Percentiles rank a stretch among this genome's conserved stretches.
Conservation (phyloP, 2,329 filamentous ascomycete genomes). For the Microcyclospora tardicrescens region DNA sequence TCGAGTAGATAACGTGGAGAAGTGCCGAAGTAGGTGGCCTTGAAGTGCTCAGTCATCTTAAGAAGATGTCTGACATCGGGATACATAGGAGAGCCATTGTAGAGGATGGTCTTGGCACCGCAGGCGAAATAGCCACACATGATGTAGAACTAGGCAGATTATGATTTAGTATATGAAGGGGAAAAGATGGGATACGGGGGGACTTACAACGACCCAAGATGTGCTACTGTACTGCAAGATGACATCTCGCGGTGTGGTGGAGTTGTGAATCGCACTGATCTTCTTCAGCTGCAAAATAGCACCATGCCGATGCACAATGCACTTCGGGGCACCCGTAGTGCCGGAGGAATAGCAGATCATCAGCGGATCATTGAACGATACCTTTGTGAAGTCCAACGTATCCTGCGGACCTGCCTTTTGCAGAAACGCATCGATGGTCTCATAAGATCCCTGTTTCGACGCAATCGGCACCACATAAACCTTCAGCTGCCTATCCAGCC, state of each 20-base stretch:
- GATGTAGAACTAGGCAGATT: slow-evolving; percentile 6
- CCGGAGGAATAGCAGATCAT: slow-evolving; percentile 33
- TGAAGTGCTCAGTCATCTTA: slow-evolving; percentile 24
- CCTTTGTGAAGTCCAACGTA: slow-evolving; percentile 24
- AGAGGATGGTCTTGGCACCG: slow-evolving; percentile 31
- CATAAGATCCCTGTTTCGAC: slow-evolving; percentile 11
- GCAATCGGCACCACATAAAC: slow-evolving; percentile 18
- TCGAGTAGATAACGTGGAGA: slow-evolving; percentile 34
- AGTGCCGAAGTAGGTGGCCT: slow-evolving; percentile 31
- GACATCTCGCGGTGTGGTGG: slow-evolving; percentile 25
- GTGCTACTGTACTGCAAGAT: slow-evolving; percentile 36
- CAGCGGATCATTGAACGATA: slow-evolving; percentile 30
- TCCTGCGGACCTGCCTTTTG: slow-evolving; percentile 17
- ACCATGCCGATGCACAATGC: slow-evolving; percentile 33
- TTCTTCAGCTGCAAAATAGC: slow-evolving; percentile 34
- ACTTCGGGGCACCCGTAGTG: slow-evolving; percentile 33
- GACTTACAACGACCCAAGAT: slow-evolving; percentile 29
- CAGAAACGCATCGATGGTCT: slow-evolving; percentile 22
- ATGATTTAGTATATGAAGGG: not conserved
- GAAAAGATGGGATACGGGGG: slow-evolving; percentile 24
- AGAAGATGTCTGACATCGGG: slow-evolving; percentile 27
- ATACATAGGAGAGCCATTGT: slow-evolving; percentile 32
- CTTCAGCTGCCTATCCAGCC: slow-evolving; percentile 15
- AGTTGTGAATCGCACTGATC: slow-evolving; percentile 32
- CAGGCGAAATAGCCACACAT: slow-evolving; percentile 32